Base-by-base conservation (phyloP, 1,284 basidiomycete species). In the Hortiboletus rubellus region DNA sequence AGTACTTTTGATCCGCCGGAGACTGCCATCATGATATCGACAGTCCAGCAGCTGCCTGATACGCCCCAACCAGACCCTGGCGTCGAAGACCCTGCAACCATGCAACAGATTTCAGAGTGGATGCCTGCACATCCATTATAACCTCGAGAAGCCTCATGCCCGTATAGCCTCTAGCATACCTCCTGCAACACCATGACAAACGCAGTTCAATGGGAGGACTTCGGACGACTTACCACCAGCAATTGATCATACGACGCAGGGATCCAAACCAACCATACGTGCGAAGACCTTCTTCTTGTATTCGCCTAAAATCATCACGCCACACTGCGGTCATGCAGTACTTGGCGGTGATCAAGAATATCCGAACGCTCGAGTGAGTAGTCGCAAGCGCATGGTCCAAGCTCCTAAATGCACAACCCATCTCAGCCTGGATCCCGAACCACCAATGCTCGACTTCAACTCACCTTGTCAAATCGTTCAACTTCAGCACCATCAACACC, bases 281-380 rank as follows among this genome's bases (percentile, higher is more conserved):
- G 41, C 63, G 66, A 48, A 86, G 69, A 1, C 85, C 84, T 31
- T 74, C 73, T 41, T 76, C 72, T 51, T 78, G 73, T 75, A 87
- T 77, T 14, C 78, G 78, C 54, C 80, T 77, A 64, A 81, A 80
- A 57, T 96, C 93, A 67, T 92, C 89, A 63, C 84, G 78, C 88
- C 94, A 97, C 3, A 95, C 90, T 40, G 94, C 86, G 22, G 78
- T 79, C 47, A 88, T 83, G 72, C 96, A 98, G 73, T 93, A 97
- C 65, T 93, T 90, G 0, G 95, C 95, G 7, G 92, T 90, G 59
- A 98, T 91, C 41, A 98, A 73, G 73, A 98, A 99, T 66, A 97
- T 86, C 12, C 95, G 89, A 59, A 87, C 86, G 69, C 82, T 85
- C 11, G 89, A 86, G 70, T 91, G 89, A 6, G 81, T 94, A 3